Evolutionary conservation across 192 early-diverging fungal species (phyloP).

Genomic region (Mortierella hygrophila): DNA sequence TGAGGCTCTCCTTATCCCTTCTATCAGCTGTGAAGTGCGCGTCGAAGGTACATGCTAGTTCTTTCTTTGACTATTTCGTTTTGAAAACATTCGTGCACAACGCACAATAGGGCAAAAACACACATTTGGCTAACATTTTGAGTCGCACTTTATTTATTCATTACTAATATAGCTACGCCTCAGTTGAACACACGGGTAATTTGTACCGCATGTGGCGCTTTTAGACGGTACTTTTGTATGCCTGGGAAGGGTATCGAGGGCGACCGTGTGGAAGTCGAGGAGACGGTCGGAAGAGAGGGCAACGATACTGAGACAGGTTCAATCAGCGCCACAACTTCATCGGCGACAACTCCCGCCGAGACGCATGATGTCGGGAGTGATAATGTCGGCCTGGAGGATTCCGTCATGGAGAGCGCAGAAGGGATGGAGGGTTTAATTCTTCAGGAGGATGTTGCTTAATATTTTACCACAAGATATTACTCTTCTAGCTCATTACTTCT

Average conservation of each 20-base stretch:
- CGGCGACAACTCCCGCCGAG: neutral
- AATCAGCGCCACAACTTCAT: neutral
- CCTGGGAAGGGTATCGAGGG: conserved; percentile 31
- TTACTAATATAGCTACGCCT: conserved; percentile 38
- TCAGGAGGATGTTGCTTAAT: neutral
- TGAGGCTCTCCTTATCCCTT: conserved; percentile 66
- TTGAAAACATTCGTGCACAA: neutral
- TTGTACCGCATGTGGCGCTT: conserved; percentile 58
- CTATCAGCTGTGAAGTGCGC: conserved; percentile 58
- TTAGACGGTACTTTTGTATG: conserved; percentile 51
- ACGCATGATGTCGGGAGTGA: neutral
- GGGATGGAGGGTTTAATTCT: conserved; percentile 6
- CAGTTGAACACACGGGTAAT: conserved; percentile 45
- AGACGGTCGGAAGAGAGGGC: neutral
- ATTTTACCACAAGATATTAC: neutral
- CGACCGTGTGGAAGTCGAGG: conserved; percentile 22
- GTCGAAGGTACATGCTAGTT: conserved; percentile 49
- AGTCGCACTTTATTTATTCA: neutral
- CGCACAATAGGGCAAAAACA: neutral
- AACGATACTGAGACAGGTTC: neutral
- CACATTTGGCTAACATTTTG: neutral
- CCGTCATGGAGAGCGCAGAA: neutral
- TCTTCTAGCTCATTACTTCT: neutral
- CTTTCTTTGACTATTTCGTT: neutral
- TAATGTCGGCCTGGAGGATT: neutral